Conservation (phyloP, 441 rosid species). For the Viola pubescens region DNA sequence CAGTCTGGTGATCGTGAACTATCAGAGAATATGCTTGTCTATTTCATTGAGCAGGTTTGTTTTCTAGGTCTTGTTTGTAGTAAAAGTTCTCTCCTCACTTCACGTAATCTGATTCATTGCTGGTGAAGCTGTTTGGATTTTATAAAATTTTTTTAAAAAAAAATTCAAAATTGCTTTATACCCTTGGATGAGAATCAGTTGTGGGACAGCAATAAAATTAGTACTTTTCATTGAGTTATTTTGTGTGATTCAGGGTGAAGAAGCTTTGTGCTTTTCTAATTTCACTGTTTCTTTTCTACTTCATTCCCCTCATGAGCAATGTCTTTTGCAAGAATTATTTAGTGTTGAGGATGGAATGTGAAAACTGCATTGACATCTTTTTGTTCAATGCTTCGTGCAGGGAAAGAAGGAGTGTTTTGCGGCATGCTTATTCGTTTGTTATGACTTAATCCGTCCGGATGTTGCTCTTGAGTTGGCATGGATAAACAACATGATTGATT, state of each 20-base stretch:
- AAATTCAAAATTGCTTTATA: too few species aligned
- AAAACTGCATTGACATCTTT: neutral
- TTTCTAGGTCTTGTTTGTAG: neutral
- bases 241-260: too few species aligned
- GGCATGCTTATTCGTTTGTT: slow-evolving; percentile 80
- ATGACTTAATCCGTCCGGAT: slow-evolving; percentile 70
- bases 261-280: too few species aligned
- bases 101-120: neutral
- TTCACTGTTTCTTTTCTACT: too few species aligned
- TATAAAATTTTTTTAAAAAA: too few species aligned
- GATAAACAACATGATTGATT: slow-evolving; percentile 79
- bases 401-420: slow-evolving; percentile 89
- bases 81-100: neutral
- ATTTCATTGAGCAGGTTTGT: slow-evolving; percentile 44
- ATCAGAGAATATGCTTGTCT: slow-evolving; percentile 81
- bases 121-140: neutral
- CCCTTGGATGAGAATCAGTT: too few species aligned
- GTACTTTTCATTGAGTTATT: too few species aligned
- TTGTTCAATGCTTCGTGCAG: slow-evolving; percentile 27
- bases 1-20: slow-evolving; percentile 92
- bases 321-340: neutral
- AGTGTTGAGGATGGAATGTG: neutral
- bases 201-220: too few species aligned
- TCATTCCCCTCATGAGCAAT: neutral
- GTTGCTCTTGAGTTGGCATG: slow-evolving; percentile 78